Evolutionary conservation across 257 asterid genomes (phyloP).

Genomic region (Nicotiana otophora): DNA sequence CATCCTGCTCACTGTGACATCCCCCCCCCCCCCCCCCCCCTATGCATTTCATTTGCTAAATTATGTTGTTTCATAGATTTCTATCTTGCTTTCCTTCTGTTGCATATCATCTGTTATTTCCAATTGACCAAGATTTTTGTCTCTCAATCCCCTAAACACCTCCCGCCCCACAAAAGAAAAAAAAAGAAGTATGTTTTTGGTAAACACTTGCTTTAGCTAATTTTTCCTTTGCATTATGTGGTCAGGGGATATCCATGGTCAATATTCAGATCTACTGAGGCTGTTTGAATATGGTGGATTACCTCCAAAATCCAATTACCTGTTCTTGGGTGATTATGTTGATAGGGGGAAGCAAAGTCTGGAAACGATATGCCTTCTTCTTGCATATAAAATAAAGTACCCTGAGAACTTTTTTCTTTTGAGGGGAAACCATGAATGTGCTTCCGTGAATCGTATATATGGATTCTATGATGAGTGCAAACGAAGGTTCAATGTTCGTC

Average conservation of each 20-base stretch:
- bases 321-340: conserved; percentile 30
- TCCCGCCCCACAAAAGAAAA: neutral
- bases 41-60: neutral
- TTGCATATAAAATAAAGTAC: conserved; percentile 1
- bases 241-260: conserved; percentile 24
- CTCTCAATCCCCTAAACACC: too few relatives aligned
- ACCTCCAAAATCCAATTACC: conserved; percentile 28
- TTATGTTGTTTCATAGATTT: neutral
- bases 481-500: conserved; percentile 10
- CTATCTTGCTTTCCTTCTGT: neutral
- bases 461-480: conserved; percentile 12
- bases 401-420: conserved; percentile 3
- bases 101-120: neutral
- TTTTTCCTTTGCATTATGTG: neutral
- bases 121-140: neutral
- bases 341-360: conserved; percentile 21
- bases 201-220: neutral
- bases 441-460: conserved; percentile 8
- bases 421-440: conserved; percentile 14
- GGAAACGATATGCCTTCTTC: conserved; percentile 9
- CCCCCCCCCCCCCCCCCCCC: neutral
- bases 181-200: neutral
- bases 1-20: neutral
- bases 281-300: conserved; percentile 31
- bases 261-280: conserved; percentile 20